phyloP scores from a whole-genome alignment of 306 rosid genomes.

The Lathyrus aphaca region DNA sequence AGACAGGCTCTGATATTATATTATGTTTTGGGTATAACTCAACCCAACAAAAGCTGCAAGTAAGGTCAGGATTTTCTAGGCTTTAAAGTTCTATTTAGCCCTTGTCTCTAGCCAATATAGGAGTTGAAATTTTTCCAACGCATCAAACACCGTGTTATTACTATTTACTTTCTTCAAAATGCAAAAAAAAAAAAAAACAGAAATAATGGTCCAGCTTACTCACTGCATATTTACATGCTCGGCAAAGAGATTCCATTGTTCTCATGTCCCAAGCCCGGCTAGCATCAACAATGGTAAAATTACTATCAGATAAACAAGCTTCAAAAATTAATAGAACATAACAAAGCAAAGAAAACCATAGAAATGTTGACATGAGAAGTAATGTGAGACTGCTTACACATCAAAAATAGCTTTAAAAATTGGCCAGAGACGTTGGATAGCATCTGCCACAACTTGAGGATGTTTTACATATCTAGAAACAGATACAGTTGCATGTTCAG shows the following conservation, averaged over 20 bases:
- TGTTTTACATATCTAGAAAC: conserved; percentile 81
- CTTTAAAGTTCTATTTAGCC: neutral
- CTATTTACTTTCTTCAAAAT: conserved; percentile 30
- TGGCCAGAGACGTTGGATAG: conserved; percentile 95
- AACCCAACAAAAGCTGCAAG: neutral
- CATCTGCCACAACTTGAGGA: conserved; percentile 98
- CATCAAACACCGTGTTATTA: conserved; percentile 11
- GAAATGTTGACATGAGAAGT: conserved; percentile 22
- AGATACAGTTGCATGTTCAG: conserved; percentile 44
- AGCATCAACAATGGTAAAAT: conserved; percentile 40
- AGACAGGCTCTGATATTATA: neutral
- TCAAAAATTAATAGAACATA: conserved; percentile 6
- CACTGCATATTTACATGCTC: conserved; percentile 99
- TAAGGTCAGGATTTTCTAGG: neutral
- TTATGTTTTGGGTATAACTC: neutral
- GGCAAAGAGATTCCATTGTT: conserved; percentile 99
- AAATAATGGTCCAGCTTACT: conserved; percentile 49
- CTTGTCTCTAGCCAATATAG: neutral
- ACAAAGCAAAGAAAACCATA: conserved; percentile 8
- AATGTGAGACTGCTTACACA: conserved; percentile 62
- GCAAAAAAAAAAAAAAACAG: conserved; percentile 19
- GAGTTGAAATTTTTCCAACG: neutral
- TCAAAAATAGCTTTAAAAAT: conserved; percentile 95
- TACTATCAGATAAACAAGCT: conserved; percentile 34
- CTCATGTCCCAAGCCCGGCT: conserved; percentile 99